These are phyloP conservation scores for Rauvolfia tetraphylla DNA, from an alignment of 257 asterid species.

Conservation along the genomic window DNA sequence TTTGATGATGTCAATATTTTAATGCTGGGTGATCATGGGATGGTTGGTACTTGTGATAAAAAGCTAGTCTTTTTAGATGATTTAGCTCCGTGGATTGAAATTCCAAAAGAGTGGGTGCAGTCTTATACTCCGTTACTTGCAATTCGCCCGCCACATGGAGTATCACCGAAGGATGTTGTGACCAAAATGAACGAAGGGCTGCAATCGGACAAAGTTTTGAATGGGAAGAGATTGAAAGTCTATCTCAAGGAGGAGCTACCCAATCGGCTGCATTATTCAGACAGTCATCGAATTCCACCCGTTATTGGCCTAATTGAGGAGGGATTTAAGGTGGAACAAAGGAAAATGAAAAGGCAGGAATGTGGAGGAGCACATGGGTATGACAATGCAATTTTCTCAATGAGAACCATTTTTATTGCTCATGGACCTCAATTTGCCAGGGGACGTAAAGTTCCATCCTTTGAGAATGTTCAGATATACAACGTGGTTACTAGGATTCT, in stretches of 20 bases:
- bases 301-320: conserved; percentile 53
- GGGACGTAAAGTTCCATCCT: conserved; percentile 56
- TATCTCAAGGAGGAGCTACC: conserved; percentile 66
- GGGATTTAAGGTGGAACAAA: conserved; percentile 48
- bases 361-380: conserved; percentile 81
- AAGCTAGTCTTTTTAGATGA: conserved; percentile 53
- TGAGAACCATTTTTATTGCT: conserved; percentile 61
- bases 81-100: conserved; percentile 42
- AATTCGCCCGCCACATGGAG: conserved; percentile 41
- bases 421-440: conserved; percentile 62
- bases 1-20: conserved; percentile 58
- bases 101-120: conserved; percentile 54
- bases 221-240: conserved; percentile 53
- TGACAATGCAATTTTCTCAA: conserved; percentile 60
- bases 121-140: conserved; percentile 52
- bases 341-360: conserved; percentile 32
- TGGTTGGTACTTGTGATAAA: conserved; percentile 69
- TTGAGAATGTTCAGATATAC: conserved; percentile 65
- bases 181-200: conserved; percentile 54
- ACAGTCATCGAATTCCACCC: conserved; percentile 53
- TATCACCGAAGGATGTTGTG: conserved; percentile 35
- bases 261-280: conserved; percentile 50
- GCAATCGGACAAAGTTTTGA: conserved; percentile 40
- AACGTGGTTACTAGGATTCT: conserved; percentile 57
- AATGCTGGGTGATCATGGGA: conserved; percentile 70